Evolutionary conservation across 177 flowering plant genomes (phyloP).

Genomic region (Vitis hybrid): DNA sequence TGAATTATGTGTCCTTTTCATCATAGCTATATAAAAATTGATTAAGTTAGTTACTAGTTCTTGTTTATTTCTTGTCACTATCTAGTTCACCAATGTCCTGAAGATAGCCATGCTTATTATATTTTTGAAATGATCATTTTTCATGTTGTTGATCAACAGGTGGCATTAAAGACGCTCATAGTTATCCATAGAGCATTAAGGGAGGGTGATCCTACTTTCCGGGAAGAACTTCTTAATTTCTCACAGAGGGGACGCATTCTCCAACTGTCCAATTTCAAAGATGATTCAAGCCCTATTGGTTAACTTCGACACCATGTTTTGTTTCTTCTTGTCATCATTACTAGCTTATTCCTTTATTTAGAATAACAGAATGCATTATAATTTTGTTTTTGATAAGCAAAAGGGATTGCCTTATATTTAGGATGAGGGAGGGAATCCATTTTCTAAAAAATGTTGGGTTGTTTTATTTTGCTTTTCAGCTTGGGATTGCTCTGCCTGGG

Average conservation of each 20-base stretch:
- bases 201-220: constrained; percentile 95
- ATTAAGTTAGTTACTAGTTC: too few relatives aligned
- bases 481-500: constrained; percentile 99
- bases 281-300: constrained; percentile 96
- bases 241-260: constrained; percentile 80
- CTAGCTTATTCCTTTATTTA: not conserved
- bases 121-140: not conserved
- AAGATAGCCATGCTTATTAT: not conserved
- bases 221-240: constrained; percentile 86
- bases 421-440: too few relatives aligned
- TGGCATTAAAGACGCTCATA: constrained; percentile 85
- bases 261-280: constrained; percentile 91
- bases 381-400: too few relatives aligned
- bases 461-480: constrained; percentile 41
- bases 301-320: not conserved
- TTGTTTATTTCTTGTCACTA: not conserved
- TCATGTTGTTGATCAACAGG: constrained; percentile 42
- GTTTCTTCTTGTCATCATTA: not conserved
- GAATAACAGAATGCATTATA: too few relatives aligned
- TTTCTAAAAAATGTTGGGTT: not conserved
- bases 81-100: not conserved
- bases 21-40: too few relatives aligned
- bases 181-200: constrained; percentile 85
- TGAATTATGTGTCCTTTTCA: too few relatives aligned
- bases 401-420: too few relatives aligned